phyloP scores from a whole-genome alignment of 164 flowering plant genomes.

The Amborella trichopoda region DNA sequence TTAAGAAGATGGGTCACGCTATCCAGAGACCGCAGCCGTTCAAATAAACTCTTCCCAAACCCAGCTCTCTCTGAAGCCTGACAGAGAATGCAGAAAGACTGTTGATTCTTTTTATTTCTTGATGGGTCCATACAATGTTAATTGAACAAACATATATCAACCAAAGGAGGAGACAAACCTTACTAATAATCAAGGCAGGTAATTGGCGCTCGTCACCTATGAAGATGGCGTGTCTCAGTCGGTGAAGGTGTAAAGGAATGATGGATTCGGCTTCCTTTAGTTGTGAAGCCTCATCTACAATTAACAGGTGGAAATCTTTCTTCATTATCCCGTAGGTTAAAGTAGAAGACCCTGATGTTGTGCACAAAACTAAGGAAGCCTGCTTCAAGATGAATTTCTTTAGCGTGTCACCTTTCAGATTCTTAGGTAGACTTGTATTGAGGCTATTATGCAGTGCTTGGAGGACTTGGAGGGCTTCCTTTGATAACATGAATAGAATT shows the following conservation, averaged over 20 bases:
- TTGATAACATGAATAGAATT: neutral
- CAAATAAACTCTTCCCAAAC: slow-evolving; percentile 47
- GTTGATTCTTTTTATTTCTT: no score
- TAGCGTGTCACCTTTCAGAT: slow-evolving; percentile 1
- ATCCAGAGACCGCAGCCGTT: slow-evolving; percentile 23
- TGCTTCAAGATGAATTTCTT: slow-evolving; percentile 17
- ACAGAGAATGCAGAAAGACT: no score
- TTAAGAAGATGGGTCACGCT: slow-evolving; percentile 27
- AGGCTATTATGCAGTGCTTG: slow-evolving; percentile 6
- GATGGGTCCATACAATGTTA: no score
- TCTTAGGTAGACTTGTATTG: slow-evolving; percentile 5
- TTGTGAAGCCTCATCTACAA: slow-evolving; percentile 62
- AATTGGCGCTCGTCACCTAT: slow-evolving; percentile 55
- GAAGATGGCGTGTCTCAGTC: slow-evolving; percentile 31
- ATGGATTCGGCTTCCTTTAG: slow-evolving; percentile 52
- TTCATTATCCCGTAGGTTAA: slow-evolving; percentile 7
- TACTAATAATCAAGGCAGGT: slow-evolving; percentile 45
- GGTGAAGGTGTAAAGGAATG: slow-evolving; percentile 38
- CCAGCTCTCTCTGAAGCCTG: slow-evolving; percentile 26
- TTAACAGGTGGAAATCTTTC: slow-evolving; percentile 15
- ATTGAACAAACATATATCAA: no score
- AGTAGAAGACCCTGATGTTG: slow-evolving; percentile 27
- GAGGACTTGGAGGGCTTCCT: slow-evolving; percentile 11
- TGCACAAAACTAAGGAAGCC: slow-evolving; percentile 32
- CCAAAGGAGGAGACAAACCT: slow-evolving; percentile 10